Base-by-base conservation (phyloP, 208 protist genomes). In the Crithidia expoeki region DNA sequence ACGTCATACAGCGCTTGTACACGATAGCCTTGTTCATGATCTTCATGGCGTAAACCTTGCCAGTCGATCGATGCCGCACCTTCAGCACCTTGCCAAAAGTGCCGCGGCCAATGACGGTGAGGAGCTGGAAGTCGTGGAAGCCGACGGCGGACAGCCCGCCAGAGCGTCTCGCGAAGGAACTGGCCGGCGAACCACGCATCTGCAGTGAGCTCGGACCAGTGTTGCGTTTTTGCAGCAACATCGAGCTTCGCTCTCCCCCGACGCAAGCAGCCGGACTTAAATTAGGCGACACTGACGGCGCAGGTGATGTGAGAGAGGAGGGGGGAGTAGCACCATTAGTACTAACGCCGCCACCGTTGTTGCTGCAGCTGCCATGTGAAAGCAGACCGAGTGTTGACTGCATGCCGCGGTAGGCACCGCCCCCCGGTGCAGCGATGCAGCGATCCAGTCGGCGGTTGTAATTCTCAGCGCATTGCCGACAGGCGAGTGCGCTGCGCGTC, bases 1-100 rank as follows among this genome's bases (percentile, higher is more conserved):
- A 81, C 46, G 92, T 80, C 85, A 95, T 95, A 58, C 84, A 82
- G 32, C 89, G 80, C 62, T 92, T 79, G 64, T 89, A 79, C 55
- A 97, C 82, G n/a, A 80, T 85, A 14, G 78, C 67, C 69, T 97
- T 97, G 71, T 85, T 90, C 56, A 97, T 74, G 21, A 97, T 84
- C 74, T 98, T 98, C 91, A 98, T 96, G 10, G 94, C 94, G 72
- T 94, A 97, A 23, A 93, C 80, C 60, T 83, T 78, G 25, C 69
- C 78, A 16, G 74, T 84, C 9, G 79, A 68, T 68, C 75, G 75
- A 46, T 81, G 66, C 33, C 78, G 66, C 27, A 98, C 96, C 70
- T 98, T 95, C 28, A 98, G 86, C 23, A 99, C 97, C 44, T 97
- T 95, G n/a, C 96, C 96, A 72, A 99, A 98, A 40, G 92, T 94